Evolutionary conservation across 2,329 filamentous ascomycete genomes (phyloP).

Genomic region (Talaromyces sp.): DNA sequence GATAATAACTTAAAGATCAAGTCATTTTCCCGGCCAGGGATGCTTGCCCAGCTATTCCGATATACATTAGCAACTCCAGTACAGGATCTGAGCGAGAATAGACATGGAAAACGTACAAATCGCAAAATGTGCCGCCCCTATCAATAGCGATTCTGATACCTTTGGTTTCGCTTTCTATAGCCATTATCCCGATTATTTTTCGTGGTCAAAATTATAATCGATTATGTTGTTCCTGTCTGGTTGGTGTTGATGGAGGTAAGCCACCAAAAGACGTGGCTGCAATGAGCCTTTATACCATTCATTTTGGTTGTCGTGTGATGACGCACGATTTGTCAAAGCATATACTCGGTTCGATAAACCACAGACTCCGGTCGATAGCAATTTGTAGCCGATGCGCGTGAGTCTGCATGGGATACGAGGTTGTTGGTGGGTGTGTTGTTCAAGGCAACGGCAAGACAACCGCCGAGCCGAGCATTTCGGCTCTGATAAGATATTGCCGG

Average conservation of each 20-base stretch:
- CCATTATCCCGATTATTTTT: slow-evolving; percentile 1
- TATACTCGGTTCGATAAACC: not conserved
- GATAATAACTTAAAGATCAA: slow-evolving; percentile 32
- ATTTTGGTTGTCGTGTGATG: not conserved
- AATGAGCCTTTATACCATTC: slow-evolving; percentile 2
- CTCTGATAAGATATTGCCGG: slow-evolving; percentile 11
- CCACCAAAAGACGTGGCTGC: not conserved
- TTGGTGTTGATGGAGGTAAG: not conserved
- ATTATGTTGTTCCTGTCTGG: not conserved
- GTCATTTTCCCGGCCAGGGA: slow-evolving; percentile 26
- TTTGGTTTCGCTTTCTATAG: slow-evolving; percentile 6
- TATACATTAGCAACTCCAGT: not conserved
- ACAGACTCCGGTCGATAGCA: not conserved
- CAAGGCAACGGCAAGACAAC: not conserved
- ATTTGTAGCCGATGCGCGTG: not conserved
- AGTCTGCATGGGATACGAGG: not conserved
- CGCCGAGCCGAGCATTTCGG: not conserved
- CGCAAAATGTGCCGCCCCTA: slow-evolving; percentile 28
- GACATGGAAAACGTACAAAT: slow-evolving; percentile 18
- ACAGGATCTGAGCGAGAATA: not conserved
- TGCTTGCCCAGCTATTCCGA: slow-evolving; percentile 22
- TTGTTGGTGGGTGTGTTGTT: not conserved
- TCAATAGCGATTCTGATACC: slow-evolving; percentile 24
- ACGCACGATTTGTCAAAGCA: not conserved
- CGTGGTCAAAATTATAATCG: not conserved